phyloP scores from a whole-genome alignment of 192 early-diverging fungal genomes.

The Chytriomyces sp. region DNA sequence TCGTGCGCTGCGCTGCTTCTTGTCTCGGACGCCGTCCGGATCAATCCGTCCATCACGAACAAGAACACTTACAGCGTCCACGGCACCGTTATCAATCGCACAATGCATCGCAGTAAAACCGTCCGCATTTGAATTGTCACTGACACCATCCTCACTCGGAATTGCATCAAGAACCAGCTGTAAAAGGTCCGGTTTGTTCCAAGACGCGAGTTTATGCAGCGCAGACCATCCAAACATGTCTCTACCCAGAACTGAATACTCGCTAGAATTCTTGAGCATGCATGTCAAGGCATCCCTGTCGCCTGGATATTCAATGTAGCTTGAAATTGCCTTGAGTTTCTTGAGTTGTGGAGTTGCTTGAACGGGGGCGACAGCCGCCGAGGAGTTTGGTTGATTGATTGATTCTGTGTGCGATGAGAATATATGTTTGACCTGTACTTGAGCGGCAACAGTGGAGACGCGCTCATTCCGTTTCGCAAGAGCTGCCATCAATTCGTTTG shows the following conservation, averaged over 20 bases:
- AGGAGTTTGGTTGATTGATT: background rate
- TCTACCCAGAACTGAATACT: background rate
- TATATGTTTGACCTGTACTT: background rate
- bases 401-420: background rate
- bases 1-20: background rate
- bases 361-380: background rate
- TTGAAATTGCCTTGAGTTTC: background rate
- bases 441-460: background rate
- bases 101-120: slow-evolving; percentile 20
- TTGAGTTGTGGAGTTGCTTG: background rate
- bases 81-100: background rate
- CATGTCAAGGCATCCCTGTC: background rate
- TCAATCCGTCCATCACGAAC: background rate
- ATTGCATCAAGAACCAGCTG: background rate
- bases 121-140: background rate
- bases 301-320: slow-evolving; percentile 23
- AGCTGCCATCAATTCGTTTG: background rate
- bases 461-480: background rate
- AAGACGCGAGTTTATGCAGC: slow-evolving; percentile 20
- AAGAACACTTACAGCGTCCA: background rate
- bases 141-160: background rate
- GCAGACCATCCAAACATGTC: slow-evolving; percentile 28
- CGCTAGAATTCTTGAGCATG: background rate
- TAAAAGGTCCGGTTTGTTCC: slow-evolving; percentile 19
- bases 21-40: background rate